These are phyloP conservation scores for Pseudonectria buxi DNA, from an alignment of 2,329 filamentous ascomycete species.

Conservation along the genomic window DNA sequence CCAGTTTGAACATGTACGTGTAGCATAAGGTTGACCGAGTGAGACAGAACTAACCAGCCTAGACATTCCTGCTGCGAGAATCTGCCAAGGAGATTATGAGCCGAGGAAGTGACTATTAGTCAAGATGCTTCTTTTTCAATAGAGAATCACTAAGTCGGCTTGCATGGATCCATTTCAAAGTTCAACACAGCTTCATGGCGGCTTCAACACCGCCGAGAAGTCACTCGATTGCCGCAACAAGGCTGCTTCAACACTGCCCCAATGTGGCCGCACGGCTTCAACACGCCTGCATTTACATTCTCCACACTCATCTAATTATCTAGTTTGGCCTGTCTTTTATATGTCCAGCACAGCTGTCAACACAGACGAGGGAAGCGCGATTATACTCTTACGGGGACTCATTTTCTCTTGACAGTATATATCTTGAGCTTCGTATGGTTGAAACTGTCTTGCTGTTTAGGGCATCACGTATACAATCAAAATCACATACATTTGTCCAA, in stretches of 20 bases:
- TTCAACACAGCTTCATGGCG: conserved; percentile 7
- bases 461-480: too few relatives aligned
- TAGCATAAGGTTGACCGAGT: neutral
- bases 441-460: too few relatives aligned
- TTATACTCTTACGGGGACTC: too few relatives aligned
- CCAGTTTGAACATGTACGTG: conserved; percentile 52
- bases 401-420: too few relatives aligned
- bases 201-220: conserved; percentile 6
- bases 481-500: too few relatives aligned
- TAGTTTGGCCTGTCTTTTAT: too few relatives aligned
- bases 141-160: too few relatives aligned
- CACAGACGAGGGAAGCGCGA: too few relatives aligned
- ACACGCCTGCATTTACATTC: conserved; percentile 9
- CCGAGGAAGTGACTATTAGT: conserved; percentile 45
- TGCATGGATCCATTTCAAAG: neutral
- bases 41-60: conserved; percentile 1
- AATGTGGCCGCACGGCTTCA: conserved; percentile 5
- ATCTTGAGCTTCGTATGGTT: too few relatives aligned
- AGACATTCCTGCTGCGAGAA: conserved; percentile 42
- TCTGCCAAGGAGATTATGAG: conserved; percentile 45
- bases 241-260: conserved; percentile 8
- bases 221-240: neutral
- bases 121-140: too few relatives aligned
- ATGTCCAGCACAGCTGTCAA: too few relatives aligned
- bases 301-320: conserved; percentile 4